Percentiles rank a stretch among this genome's conserved stretches.
Conservation (phyloP, 148 eudicot genomes). For the Limonium bicolor region DNA sequence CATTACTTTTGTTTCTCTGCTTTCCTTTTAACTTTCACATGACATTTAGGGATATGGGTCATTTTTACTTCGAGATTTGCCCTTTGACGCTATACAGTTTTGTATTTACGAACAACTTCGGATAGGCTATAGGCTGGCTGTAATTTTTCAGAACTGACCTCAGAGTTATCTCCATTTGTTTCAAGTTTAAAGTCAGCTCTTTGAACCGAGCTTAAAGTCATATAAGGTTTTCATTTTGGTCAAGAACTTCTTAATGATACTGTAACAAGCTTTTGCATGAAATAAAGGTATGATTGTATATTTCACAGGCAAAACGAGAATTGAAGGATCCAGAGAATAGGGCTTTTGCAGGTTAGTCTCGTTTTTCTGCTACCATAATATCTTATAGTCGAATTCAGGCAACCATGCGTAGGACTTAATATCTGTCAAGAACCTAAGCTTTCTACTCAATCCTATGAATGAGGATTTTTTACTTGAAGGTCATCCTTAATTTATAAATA, state of each 20-base stretch:
- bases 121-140: constrained; percentile 73
- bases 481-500: no score
- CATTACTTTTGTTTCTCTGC: no score
- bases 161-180: not conserved
- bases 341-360: constrained; percentile 78
- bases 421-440: no score
- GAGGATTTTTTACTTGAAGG: no score
- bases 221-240: no score
- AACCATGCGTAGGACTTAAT: no score
- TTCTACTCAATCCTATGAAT: no score
- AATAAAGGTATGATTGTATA: not conserved
- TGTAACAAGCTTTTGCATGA: not conserved
- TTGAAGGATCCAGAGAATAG: constrained; percentile 80
- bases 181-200: no score
- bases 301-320: constrained; percentile 65
- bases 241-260: not conserved
- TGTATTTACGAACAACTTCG: constrained; percentile 90
- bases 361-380: no score
- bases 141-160: constrained; percentile 10
- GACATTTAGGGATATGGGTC: constrained; percentile 98
- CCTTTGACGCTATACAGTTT: constrained; percentile 87
- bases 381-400: no score
- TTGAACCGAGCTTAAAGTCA: no score
- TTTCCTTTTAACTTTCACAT: no score
- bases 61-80: constrained; percentile 75